Conservation (phyloP, 331 rosid species). For the Saraca asoca region DNA sequence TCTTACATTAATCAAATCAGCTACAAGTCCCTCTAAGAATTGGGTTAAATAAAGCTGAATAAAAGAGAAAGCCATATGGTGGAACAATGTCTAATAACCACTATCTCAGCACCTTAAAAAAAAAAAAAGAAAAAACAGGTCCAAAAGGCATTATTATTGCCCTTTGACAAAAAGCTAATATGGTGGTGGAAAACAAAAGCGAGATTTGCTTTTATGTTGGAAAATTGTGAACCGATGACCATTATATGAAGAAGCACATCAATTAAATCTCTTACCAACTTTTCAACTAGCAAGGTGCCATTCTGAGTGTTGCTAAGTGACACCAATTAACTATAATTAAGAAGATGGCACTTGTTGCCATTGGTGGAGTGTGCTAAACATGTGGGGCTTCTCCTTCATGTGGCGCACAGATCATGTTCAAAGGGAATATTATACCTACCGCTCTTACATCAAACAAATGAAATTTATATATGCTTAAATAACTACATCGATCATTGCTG, state of each 20-base stretch:
- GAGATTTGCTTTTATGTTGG: conserved; percentile 41
- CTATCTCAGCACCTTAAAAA: conserved; percentile 35
- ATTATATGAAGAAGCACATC: conserved; percentile 36
- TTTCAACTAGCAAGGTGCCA: conserved; percentile 35
- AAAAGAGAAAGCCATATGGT: not conserved
- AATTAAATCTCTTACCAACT: conserved; percentile 39
- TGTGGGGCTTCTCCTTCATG: not conserved
- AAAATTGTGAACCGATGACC: conserved; percentile 46
- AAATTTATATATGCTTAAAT: no score
- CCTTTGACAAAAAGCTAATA: conserved; percentile 42
- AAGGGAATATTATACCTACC: conserved; percentile 19
- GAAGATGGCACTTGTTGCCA: not conserved
- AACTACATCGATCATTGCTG: no score
- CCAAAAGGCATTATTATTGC: no score
- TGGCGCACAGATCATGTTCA: conserved; percentile 7
- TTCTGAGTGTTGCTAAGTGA: conserved; percentile 37
- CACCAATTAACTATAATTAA: conserved; percentile 10
- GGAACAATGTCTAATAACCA: conserved; percentile 35
- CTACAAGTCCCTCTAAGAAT: conserved; percentile 1
- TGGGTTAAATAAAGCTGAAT: conserved; percentile 9
- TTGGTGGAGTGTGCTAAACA: not conserved
- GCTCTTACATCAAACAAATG: not conserved
- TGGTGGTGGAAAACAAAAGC: conserved; percentile 25
- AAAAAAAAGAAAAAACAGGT: conserved; percentile 21
- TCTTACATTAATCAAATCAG: not conserved